Conservation (phyloP, 2,329 filamentous ascomycete species). For the Cryphonectria japonica region DNA sequence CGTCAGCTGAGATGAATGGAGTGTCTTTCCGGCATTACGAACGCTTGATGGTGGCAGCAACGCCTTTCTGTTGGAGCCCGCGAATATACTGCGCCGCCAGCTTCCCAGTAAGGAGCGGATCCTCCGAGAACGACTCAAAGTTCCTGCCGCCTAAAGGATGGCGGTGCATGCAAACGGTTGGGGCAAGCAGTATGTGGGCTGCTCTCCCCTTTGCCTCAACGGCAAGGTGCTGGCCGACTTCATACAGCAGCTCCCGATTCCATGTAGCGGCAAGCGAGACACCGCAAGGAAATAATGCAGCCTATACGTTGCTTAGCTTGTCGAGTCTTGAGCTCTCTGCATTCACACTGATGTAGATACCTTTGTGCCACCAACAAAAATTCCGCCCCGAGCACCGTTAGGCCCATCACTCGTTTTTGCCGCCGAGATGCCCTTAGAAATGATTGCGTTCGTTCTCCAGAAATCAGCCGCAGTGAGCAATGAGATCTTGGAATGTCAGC, state of each 20-base stretch:
- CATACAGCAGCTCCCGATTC: slow-evolving; percentile 70
- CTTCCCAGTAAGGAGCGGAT: slow-evolving; percentile 76
- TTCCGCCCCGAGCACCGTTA: slow-evolving; percentile 69
- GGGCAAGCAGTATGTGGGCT: slow-evolving; percentile 73
- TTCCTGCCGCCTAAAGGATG: slow-evolving; percentile 83
- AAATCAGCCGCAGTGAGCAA: slow-evolving; percentile 67
- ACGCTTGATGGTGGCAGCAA: slow-evolving; percentile 81
- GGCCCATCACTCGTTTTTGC: slow-evolving; percentile 72
- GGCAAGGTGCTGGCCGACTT: slow-evolving; percentile 72
- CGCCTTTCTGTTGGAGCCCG: slow-evolving; percentile 72
- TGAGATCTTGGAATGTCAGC: slow-evolving; percentile 50
- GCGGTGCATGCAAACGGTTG: slow-evolving; percentile 81
- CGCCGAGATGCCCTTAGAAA: slow-evolving; percentile 64
- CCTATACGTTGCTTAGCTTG: slow-evolving; percentile 46
- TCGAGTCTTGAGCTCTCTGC: neutral
- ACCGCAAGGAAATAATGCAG: slow-evolving; percentile 78
- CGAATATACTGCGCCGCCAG: slow-evolving; percentile 73
- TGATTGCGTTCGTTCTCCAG: slow-evolving; percentile 69
- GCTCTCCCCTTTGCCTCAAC: slow-evolving; percentile 74
- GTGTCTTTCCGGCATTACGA: slow-evolving; percentile 33
- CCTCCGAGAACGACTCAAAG: slow-evolving; percentile 86
- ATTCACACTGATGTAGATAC: slow-evolving; percentile 37
- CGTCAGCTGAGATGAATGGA: slow-evolving; percentile 26
- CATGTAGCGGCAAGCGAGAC: slow-evolving; percentile 80
- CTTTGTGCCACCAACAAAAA: slow-evolving; percentile 70